Evolutionary conservation across 495 filamentous ascomycete genomes (phyloP).

Genomic region (Aspergillus hancockii): DNA sequence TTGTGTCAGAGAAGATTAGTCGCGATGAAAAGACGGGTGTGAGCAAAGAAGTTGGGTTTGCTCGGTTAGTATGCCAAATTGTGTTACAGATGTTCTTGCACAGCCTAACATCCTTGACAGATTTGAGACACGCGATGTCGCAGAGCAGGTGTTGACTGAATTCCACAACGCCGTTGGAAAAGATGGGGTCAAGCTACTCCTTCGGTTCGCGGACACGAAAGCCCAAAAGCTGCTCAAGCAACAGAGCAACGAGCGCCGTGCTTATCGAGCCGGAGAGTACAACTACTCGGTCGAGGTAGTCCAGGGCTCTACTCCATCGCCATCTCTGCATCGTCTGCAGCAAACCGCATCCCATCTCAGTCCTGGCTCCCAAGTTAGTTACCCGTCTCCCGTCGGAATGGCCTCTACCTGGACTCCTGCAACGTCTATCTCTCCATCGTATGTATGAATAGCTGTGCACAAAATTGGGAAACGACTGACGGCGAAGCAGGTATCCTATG

Average conservation of each 20-base stretch:
- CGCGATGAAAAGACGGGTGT: conserved; percentile 79
- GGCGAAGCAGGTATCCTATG: conserved; percentile 33
- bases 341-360: conserved; percentile 37
- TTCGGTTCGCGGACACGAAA: conserved; percentile 95
- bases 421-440: conserved; percentile 53
- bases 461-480: conserved; percentile 22
- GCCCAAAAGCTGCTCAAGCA: conserved; percentile 95
- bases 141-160: conserved; percentile 78
- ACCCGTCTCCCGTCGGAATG: conserved; percentile 40
- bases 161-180: conserved; percentile 72
- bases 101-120: conserved; percentile 38
- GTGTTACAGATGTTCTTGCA: background rate
- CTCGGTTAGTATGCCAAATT: conserved; percentile 61
- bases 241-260: conserved; percentile 85
- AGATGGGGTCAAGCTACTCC: conserved; percentile 77
- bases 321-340: conserved; percentile 34
- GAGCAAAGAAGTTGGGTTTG: conserved; percentile 96
- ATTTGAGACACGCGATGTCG: conserved; percentile 84
- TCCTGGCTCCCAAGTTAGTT: conserved; percentile 44
- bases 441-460: conserved; percentile 20
- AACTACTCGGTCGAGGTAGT: conserved; percentile 61
- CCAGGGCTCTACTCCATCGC: conserved; percentile 45
- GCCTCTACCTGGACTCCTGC: conserved; percentile 49
- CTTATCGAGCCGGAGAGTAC: conserved; percentile 94
- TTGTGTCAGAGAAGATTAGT: conserved; percentile 89